These are phyloP conservation scores for Fonsecaea pugnacius DNA, from an alignment of 2,329 filamentous ascomycete species.

Conservation along the genomic window DNA sequence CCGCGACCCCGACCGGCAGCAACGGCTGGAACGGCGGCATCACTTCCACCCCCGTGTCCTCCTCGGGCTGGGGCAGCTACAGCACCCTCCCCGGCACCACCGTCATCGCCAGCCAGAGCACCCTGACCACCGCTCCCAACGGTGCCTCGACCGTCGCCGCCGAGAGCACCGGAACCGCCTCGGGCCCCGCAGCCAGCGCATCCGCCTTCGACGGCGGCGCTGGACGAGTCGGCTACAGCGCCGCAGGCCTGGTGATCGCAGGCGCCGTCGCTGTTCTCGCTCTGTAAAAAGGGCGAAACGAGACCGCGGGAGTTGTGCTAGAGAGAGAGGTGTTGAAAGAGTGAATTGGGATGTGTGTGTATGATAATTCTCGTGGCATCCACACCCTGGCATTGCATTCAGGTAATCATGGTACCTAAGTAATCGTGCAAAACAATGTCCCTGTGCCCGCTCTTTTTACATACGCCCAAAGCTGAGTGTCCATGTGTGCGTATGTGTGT, in stretches of 20 bases:
- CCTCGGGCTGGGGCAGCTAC: constrained; percentile 7
- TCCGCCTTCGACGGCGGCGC: constrained; percentile 31
- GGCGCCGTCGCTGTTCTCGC: constrained; percentile 31
- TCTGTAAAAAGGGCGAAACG: constrained; percentile 19
- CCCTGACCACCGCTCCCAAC: constrained; percentile 3
- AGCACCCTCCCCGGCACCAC: constrained; percentile 11
- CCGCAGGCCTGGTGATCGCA: constrained; percentile 28
- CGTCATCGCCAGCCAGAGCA: neutral
- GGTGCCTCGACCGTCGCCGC: neutral
- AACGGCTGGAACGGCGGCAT: neutral
- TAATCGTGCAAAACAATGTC: too few species aligned
- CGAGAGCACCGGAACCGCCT: constrained; percentile 9
- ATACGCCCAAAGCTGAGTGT: too few species aligned
- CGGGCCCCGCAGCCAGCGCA: constrained; percentile 12
- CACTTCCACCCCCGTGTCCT: constrained; percentile 9
- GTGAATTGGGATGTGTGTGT: too few species aligned
- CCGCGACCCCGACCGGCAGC: constrained; percentile 9
- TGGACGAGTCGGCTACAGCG: constrained; percentile 24
- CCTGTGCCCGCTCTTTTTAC: too few species aligned
- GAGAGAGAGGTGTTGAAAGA: neutral
- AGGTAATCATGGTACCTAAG: too few species aligned
- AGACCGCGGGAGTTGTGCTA: too few species aligned
- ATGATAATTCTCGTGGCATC: too few species aligned
- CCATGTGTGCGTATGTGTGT: too few species aligned
- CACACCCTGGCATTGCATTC: too few species aligned